These are phyloP conservation scores for Dipodascopsis uninucleata DNA, from an alignment of 805 yeast genomes.

Conservation along the genomic window DNA sequence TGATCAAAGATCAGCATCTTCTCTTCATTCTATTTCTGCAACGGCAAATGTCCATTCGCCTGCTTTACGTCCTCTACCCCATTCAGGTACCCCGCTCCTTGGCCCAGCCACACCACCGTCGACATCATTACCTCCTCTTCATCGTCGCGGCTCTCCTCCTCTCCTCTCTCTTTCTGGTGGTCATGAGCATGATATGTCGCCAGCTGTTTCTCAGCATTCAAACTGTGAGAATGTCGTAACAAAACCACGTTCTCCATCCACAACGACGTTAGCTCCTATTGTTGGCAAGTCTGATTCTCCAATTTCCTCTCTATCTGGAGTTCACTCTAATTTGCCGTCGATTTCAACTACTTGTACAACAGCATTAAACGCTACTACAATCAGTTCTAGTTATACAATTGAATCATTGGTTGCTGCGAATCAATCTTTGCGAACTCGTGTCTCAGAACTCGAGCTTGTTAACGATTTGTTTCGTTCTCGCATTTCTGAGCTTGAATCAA, in stretches of 20 bases:
- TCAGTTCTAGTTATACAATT: constrained; percentile 9
- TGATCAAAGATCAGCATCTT: constrained; percentile 1
- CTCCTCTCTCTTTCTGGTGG: constrained; percentile 5
- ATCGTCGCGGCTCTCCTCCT: constrained; percentile 7
- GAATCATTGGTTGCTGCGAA: constrained; percentile 32
- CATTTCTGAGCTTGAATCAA: constrained; percentile 69
- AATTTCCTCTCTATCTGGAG: no score
- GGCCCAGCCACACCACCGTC: constrained; percentile 24
- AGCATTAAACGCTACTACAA: constrained; percentile 5
- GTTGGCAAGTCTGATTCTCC: no score
- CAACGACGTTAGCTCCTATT: constrained; percentile 1
- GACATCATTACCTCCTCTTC: constrained; percentile 5
- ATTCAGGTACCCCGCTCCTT: constrained; percentile 5
- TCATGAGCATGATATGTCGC: constrained; percentile 8
- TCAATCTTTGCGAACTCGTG: constrained; percentile 61
- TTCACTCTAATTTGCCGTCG: no score
- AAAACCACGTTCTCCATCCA: constrained; percentile 5
- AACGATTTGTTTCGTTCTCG: constrained; percentile 83
- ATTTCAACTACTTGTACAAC: no score
- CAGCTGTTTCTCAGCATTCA: constrained; percentile 1
- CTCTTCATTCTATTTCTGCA: constrained; percentile 1
- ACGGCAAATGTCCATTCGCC: background rate
- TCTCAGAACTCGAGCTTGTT: constrained; percentile 83
- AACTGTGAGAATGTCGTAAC: no score
- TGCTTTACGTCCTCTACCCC: background rate